Conservation (phyloP, 164 flowering plant species). For the Macadamia integrifolia region DNA sequence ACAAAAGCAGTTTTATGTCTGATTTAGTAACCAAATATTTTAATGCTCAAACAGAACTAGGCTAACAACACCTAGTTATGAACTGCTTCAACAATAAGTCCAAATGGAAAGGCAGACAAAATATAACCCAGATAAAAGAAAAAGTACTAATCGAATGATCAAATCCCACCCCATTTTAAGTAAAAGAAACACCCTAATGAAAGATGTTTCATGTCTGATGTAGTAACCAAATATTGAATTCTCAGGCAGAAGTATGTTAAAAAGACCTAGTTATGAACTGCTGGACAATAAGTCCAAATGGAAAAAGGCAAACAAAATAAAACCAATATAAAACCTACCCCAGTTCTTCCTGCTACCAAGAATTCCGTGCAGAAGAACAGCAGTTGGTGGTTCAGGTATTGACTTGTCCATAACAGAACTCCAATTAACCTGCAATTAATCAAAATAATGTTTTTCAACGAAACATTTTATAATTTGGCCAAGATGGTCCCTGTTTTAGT, state of each 20-base stretch:
- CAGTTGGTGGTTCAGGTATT: constrained; percentile 74
- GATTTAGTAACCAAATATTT: background rate
- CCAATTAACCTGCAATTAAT: constrained; percentile 65
- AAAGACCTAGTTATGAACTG: background rate
- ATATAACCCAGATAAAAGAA: background rate
- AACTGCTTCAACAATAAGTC: background rate
- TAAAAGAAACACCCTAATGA: too few species aligned
- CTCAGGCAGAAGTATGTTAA: background rate
- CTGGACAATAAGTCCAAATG: background rate
- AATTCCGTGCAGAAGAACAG: constrained; percentile 95
- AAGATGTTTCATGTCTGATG: background rate
- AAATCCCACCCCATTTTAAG: constrained; percentile 57
- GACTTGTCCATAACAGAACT: constrained; percentile 50
- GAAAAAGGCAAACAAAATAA: background rate
- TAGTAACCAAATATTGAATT: background rate
- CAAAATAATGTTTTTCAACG: too few species aligned
- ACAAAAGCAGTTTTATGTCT: background rate
- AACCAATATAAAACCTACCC: constrained; percentile 47
- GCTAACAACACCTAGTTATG: background rate
- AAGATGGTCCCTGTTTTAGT: too few species aligned
- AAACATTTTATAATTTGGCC: too few species aligned
- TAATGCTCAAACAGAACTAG: background rate
- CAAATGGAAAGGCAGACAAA: background rate
- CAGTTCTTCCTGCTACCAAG: constrained; percentile 94
- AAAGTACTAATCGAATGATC: too few species aligned